Percentiles rank a stretch among this genome's conserved stretches.
phyloP scores from a whole-genome alignment of 2,329 filamentous ascomycete genomes.

The Colletotrichum orbiculare region DNA sequence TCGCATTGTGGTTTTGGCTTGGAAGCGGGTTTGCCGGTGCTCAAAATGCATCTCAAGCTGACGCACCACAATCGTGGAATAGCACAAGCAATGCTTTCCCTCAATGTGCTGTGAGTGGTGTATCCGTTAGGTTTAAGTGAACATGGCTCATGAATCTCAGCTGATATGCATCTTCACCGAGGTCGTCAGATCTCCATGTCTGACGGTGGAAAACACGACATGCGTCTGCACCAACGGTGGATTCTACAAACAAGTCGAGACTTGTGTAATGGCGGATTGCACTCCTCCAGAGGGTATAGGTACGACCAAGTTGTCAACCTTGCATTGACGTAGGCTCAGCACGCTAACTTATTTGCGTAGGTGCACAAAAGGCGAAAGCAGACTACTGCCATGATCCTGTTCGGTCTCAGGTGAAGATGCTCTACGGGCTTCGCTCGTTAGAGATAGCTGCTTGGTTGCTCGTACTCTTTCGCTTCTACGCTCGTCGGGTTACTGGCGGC shows the following conservation, averaged over 20 bases:
- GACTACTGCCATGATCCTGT: conserved; percentile 14
- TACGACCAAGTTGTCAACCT: not conserved
- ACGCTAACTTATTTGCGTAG: not conserved
- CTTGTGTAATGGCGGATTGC: conserved; percentile 11
- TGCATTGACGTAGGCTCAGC: no score
- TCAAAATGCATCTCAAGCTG: no score
- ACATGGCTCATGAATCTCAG: not conserved
- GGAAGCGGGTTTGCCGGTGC: no score
- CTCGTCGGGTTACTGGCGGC: not conserved
- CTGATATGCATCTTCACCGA: not conserved
- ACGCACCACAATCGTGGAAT: not conserved
- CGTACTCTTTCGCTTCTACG: conserved; percentile 17
- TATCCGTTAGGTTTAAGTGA: not conserved
- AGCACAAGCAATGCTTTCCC: not conserved
- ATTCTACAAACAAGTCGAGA: conserved; percentile 11
- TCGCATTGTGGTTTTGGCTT: no score
- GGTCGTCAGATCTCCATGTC: not conserved
- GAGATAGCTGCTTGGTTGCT: conserved; percentile 16
- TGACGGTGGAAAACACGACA: conserved; percentile 8
- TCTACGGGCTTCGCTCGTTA: conserved; percentile 7
- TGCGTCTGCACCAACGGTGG: conserved; percentile 11
- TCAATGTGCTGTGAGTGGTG: not conserved
- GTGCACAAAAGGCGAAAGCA: conserved; percentile 15
- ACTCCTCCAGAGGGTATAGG: conserved; percentile 9
- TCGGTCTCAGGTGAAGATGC: conserved; percentile 1